Evolutionary conservation across 345 rosid genomes (phyloP).

Genomic region (Eucalyptus grandis): DNA sequence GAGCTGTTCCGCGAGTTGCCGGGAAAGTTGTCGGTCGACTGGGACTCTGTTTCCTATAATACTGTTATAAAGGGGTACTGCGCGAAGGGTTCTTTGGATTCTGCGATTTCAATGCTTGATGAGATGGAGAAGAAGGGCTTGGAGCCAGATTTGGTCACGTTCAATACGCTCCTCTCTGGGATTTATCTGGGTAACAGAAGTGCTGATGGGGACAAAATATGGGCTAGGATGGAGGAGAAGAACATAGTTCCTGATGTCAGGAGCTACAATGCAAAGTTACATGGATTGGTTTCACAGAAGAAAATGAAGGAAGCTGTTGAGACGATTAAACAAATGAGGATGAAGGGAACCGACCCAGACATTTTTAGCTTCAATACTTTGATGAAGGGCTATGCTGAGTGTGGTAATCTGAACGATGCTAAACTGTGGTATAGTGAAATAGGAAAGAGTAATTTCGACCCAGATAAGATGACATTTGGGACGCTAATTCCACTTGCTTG

Average conservation of each 20-base stretch:
- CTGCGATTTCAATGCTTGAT: conserved; percentile 27
- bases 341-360: conserved; percentile 28
- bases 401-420: conserved; percentile 28
- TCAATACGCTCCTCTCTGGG: conserved; percentile 38
- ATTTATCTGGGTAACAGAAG: conserved; percentile 27
- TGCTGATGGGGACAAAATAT: conserved; percentile 47
- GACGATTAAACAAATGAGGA: conserved; percentile 30
- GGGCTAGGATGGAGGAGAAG: conserved; percentile 39
- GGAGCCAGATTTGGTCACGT: conserved; percentile 34
- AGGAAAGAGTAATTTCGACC: conserved; percentile 7
- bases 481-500: conserved; percentile 30
- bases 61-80: conserved; percentile 43
- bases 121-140: conserved; percentile 52
- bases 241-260: conserved; percentile 26
- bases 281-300: conserved; percentile 31
- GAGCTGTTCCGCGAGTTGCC: conserved; percentile 30
- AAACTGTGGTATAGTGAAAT: conserved; percentile 42
- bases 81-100: conserved; percentile 29
- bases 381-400: conserved; percentile 34
- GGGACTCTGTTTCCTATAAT: conserved; percentile 42
- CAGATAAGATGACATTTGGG: conserved; percentile 21
- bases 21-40: conserved; percentile 27
- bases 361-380: conserved; percentile 41
- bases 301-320: conserved; percentile 30
- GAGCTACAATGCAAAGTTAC: conserved; percentile 46